These are phyloP conservation scores for Trametes punicea DNA, from an alignment of 768 basidiomycete species.

Conservation along the genomic window DNA sequence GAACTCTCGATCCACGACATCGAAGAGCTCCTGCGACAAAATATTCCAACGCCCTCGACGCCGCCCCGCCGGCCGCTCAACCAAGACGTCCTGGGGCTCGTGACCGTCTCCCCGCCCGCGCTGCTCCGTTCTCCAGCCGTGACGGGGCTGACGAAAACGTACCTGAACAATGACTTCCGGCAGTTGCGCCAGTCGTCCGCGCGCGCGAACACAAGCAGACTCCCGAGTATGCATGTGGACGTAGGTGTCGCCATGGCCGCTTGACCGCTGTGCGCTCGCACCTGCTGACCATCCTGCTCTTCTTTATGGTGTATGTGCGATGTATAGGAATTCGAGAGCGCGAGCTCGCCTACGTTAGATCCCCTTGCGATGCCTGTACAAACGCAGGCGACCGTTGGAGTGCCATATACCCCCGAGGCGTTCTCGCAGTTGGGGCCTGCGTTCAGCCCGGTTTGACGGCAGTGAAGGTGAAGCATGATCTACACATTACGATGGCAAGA, in stretches of 20 bases:
- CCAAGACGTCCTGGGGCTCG: slow-evolving; percentile 58
- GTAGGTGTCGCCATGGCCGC: slow-evolving; percentile 42
- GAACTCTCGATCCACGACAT: slow-evolving; percentile 38
- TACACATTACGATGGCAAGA: slow-evolving; percentile 17
- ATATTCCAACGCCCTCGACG: slow-evolving; percentile 44
- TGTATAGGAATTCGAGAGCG: slow-evolving; percentile 34
- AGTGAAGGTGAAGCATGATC: slow-evolving; percentile 6
- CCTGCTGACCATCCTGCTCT: slow-evolving; percentile 5
- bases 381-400: slow-evolving; percentile 9
- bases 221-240: slow-evolving; percentile 83
- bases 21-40: slow-evolving; percentile 44
- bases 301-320: background rate
- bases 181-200: slow-evolving; percentile 67
- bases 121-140: slow-evolving; percentile 67
- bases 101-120: slow-evolving; percentile 67
- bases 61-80: slow-evolving; percentile 48
- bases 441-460: slow-evolving; percentile 25
- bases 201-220: slow-evolving; percentile 79
- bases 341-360: slow-evolving; percentile 29
- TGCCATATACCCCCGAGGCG: slow-evolving; percentile 24
- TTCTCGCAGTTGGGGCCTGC: slow-evolving; percentile 26
- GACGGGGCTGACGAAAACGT: slow-evolving; percentile 80
- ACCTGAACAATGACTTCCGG: slow-evolving; percentile 77
- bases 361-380: slow-evolving; percentile 25
- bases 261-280: slow-evolving; percentile 21